Evolutionary conservation across 352 stramenopile genomes (phyloP).

Genomic region (Globisporangium camurandrum): DNA sequence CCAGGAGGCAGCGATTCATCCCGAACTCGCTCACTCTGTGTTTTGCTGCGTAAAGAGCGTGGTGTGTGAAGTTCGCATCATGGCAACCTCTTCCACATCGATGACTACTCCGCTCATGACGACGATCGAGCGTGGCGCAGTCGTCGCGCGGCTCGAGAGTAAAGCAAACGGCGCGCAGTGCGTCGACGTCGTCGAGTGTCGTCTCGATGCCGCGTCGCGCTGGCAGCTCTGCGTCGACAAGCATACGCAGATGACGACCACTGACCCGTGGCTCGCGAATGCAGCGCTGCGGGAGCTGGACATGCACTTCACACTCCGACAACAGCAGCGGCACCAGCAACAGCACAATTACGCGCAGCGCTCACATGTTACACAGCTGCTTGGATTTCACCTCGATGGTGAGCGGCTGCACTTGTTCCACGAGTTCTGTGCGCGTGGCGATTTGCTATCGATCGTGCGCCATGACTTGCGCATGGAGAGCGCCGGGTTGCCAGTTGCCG

Average conservation of each 20-base stretch:
- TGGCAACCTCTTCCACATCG: no score
- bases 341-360: constrained; percentile 1
- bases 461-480: constrained; percentile 36
- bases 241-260: constrained; percentile 36
- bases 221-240: constrained; percentile 45
- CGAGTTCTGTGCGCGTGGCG: constrained; percentile 58
- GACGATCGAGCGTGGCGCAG: not conserved
- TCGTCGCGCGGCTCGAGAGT: constrained; percentile 26
- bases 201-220: constrained; percentile 12
- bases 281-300: constrained; percentile 62
- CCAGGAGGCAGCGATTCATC: not conserved
- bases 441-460: constrained; percentile 48
- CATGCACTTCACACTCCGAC: constrained; percentile 41
- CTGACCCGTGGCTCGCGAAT: constrained; percentile 13
- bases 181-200: not conserved
- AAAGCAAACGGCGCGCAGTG: constrained; percentile 15
- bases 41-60: not conserved
- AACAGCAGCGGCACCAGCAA: constrained; percentile 6
- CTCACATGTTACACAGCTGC: constrained; percentile 42
- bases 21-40: not conserved
- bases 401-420: constrained; percentile 53
- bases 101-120: not conserved
- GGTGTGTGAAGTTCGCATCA: no score
- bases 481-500: constrained; percentile 20
- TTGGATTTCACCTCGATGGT: constrained; percentile 35